Percentiles rank a stretch among this genome's conserved stretches.
Evolutionary conservation across 441 rosid species (phyloP).

Genomic region (Viola pubescens): DNA sequence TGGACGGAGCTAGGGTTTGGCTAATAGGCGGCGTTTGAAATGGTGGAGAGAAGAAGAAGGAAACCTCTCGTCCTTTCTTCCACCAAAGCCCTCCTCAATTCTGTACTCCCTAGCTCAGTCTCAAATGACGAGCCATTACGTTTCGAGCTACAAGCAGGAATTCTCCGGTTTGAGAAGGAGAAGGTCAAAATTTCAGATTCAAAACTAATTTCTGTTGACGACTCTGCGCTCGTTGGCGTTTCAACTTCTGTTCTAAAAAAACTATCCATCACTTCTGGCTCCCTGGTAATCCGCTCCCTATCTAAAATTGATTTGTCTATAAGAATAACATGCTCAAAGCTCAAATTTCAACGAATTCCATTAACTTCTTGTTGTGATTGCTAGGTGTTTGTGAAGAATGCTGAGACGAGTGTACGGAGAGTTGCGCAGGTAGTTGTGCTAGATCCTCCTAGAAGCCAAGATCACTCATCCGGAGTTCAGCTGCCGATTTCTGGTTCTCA

Average conservation of each 20-base stretch:
- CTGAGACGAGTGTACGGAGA: conserved; percentile 42
- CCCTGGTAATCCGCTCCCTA: conserved; percentile 42
- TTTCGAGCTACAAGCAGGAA: conserved; percentile 48
- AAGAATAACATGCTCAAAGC: neutral
- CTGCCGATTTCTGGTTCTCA: conserved; percentile 21
- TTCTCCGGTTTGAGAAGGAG: conserved; percentile 45
- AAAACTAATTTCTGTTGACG: conserved; percentile 43
- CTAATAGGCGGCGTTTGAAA: conserved; percentile 5
- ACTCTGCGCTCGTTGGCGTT: conserved; percentile 58
- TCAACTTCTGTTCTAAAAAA: conserved; percentile 58
- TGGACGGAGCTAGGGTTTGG: conserved; percentile 10
- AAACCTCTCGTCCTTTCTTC: conserved; percentile 77
- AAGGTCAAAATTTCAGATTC: conserved; percentile 23
- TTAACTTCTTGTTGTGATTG: conserved; percentile 3
- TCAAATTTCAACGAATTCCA: neutral
- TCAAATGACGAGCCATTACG: conserved; percentile 15
- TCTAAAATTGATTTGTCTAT: neutral
- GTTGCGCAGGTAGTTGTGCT: conserved; percentile 64
- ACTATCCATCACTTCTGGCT: conserved; percentile 61
- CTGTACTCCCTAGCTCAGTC: conserved; percentile 38
- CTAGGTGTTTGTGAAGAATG: conserved; percentile 61
- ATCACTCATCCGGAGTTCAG: conserved; percentile 14
- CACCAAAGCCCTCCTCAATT: conserved; percentile 53
- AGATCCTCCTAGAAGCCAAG: conserved; percentile 51
- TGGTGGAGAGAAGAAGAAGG: conserved; percentile 77